Conservation (phyloP, 352 stramenopile species). For the Phytopythium mirpurense region DNA sequence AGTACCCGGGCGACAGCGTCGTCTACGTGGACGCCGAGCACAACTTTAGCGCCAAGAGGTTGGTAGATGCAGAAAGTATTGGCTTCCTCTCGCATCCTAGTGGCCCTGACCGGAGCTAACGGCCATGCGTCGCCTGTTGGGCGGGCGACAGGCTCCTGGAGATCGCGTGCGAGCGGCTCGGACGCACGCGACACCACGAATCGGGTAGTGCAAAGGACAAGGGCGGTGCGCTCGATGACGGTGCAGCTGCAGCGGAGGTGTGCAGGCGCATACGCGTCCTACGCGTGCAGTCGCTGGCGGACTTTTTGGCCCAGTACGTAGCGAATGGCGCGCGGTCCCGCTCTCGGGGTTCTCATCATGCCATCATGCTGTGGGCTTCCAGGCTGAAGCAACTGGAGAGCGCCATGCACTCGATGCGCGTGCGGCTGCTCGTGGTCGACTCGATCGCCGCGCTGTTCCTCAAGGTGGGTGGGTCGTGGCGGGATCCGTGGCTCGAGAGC, state of each 20-base stretch:
- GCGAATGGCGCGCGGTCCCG: neutral
- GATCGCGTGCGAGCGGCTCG: conserved; percentile 34
- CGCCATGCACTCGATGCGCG: conserved; percentile 30
- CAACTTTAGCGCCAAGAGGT: conserved; percentile 73
- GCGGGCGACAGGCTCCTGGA: conserved; percentile 30
- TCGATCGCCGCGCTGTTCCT: conserved; percentile 57
- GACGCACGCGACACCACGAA: conserved; percentile 1
- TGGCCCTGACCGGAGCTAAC: too few relatives aligned
- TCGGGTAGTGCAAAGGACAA: conserved; percentile 7
- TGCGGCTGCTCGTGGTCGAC: conserved; percentile 72
- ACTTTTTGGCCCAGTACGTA: conserved; percentile 40
- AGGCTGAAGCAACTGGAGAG: conserved; percentile 62
- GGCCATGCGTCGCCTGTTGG: neutral
- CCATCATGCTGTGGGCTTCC: too few relatives aligned
- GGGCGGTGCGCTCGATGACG: conserved; percentile 15
- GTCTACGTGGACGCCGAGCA: conserved; percentile 72
- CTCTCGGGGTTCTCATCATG: too few relatives aligned
- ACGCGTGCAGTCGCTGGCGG: conserved; percentile 29
- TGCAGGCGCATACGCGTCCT: conserved; percentile 42
- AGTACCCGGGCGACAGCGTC: conserved; percentile 49
- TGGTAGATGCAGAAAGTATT: neutral
- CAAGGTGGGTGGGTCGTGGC: conserved; percentile 34
- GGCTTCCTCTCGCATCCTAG: neutral
- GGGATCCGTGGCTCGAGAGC: neutral
- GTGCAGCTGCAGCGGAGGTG: conserved; percentile 18